Percentiles rank a stretch among this genome's conserved stretches.
phyloP scores from a whole-genome alignment of 306 rosid species.

The Glycine tomentella region DNA sequence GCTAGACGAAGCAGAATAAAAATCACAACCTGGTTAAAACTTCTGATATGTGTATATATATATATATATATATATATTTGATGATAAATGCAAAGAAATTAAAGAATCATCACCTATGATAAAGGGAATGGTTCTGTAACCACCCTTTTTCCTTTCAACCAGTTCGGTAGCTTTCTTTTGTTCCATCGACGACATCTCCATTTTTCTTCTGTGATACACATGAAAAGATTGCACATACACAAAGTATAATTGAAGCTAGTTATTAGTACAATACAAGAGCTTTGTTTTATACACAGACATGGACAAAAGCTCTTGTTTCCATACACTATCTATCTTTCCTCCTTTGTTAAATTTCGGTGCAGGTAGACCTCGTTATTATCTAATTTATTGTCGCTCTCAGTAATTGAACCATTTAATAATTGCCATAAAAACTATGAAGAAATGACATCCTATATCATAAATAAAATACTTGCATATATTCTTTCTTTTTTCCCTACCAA shows the following conservation, averaged over 20 bases:
- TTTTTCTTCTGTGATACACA: conserved; percentile 41
- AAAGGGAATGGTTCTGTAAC: conserved; percentile 78
- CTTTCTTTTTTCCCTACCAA: background rate
- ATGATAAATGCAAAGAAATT: background rate
- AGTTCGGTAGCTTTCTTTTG: conserved; percentile 44
- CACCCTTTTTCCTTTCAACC: conserved; percentile 63
- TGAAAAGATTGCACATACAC: conserved; percentile 16
- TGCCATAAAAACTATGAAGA: no score
- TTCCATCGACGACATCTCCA: conserved; percentile 54
- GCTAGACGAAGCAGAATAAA: conserved; percentile 50
- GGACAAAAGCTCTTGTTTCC: conserved; percentile 45
- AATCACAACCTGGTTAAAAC: conserved; percentile 9
- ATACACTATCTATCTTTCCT: background rate
- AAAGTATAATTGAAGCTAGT: conserved; percentile 22
- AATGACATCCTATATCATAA: background rate
- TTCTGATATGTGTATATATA: background rate
- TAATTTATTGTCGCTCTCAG: conserved; percentile 15
- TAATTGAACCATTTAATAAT: background rate
- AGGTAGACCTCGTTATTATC: conserved; percentile 39
- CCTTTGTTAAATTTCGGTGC: background rate
- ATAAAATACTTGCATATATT: no score
- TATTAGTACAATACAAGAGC: background rate
- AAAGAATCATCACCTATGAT: conserved; percentile 64
- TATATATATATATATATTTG: background rate
- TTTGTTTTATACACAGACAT: conserved; percentile 30